These are phyloP conservation scores for Kodamaea restingae DNA, from an alignment of 805 yeast species.

Conservation along the genomic window DNA sequence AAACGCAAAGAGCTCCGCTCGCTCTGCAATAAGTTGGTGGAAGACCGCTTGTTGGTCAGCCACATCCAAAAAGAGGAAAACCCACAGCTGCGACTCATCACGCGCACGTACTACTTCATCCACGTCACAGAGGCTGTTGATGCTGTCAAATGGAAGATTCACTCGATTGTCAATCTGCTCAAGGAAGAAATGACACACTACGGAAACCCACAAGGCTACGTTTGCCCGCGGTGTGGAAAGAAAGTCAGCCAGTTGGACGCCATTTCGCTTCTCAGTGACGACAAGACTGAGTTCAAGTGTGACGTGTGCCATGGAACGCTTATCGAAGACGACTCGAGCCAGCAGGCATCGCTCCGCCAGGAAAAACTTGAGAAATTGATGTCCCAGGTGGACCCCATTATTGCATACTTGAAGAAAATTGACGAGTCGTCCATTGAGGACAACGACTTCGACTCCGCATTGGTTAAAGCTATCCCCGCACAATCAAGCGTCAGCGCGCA, in stretches of 20 bases:
- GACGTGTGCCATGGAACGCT: slow-evolving; percentile 75
- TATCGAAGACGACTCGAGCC: slow-evolving; percentile 83
- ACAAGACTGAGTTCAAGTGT: slow-evolving; percentile 76
- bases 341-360: slow-evolving; percentile 77
- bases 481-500: slow-evolving; percentile 64
- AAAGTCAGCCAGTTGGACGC: slow-evolving; percentile 87
- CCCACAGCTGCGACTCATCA: slow-evolving; percentile 60
- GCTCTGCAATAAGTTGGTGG: slow-evolving; percentile 73
- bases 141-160: slow-evolving; percentile 94
- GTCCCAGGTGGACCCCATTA: slow-evolving; percentile 86
- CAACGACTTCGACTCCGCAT: slow-evolving; percentile 46
- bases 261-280: slow-evolving; percentile 73
- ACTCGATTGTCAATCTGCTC: slow-evolving; percentile 70
- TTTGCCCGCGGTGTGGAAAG: slow-evolving; percentile 81
- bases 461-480: slow-evolving; percentile 81
- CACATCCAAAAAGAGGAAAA: slow-evolving; percentile 68
- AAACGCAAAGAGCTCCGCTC: slow-evolving; percentile 84
- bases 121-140: slow-evolving; percentile 93
- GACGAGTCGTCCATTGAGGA: slow-evolving; percentile 40
- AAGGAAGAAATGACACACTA: slow-evolving; percentile 81
- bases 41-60: slow-evolving; percentile 71
- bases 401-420: slow-evolving; percentile 63
- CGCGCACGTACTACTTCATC: slow-evolving; percentile 78
- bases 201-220: slow-evolving; percentile 89
- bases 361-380: slow-evolving; percentile 76